phyloP scores from a whole-genome alignment of 2,329 filamentous ascomycete genomes.

The Fusarium piperis region DNA sequence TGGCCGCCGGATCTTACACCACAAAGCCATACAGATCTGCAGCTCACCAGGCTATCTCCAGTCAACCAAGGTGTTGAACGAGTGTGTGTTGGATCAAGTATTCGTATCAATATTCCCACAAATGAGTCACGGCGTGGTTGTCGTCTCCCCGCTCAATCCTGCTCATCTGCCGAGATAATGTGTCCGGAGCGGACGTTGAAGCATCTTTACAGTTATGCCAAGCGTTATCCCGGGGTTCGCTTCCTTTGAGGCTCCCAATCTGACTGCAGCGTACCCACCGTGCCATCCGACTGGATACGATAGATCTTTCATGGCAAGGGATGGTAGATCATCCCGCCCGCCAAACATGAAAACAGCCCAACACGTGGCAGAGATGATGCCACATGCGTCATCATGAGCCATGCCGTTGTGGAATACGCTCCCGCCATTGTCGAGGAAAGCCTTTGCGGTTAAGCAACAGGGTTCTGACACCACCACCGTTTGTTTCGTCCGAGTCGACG shows the following conservation, averaged over 20 bases:
- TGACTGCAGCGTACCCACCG: conserved; percentile 9
- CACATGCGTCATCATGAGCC: background rate
- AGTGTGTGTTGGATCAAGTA: background rate
- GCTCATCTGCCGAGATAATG: background rate
- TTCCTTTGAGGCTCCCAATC: background rate
- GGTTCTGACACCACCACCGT: background rate
- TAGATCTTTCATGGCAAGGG: conserved; percentile 6
- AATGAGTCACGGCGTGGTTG: conserved; percentile 12
- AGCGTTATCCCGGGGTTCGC: conserved; percentile 14
- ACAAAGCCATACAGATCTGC: conserved; percentile 1
- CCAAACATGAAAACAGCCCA: background rate
- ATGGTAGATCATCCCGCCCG: conserved; percentile 9
- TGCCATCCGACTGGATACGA: background rate
- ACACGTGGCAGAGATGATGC: conserved; percentile 12
- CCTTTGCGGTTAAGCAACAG: background rate
- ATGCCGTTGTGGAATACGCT: background rate
- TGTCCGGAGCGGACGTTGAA: background rate
- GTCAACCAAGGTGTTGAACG: background rate
- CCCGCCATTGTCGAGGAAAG: background rate
- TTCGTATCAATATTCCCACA: background rate
- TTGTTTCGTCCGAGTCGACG: conserved; percentile 26
- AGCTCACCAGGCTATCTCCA: conserved; percentile 14
- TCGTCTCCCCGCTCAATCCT: background rate
- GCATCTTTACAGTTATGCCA: conserved; percentile 31
- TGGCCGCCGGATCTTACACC: conserved; percentile 20